Base-by-base conservation (phyloP, 768 basidiomycete species). In the Sarcomyxa edulis region DNA sequence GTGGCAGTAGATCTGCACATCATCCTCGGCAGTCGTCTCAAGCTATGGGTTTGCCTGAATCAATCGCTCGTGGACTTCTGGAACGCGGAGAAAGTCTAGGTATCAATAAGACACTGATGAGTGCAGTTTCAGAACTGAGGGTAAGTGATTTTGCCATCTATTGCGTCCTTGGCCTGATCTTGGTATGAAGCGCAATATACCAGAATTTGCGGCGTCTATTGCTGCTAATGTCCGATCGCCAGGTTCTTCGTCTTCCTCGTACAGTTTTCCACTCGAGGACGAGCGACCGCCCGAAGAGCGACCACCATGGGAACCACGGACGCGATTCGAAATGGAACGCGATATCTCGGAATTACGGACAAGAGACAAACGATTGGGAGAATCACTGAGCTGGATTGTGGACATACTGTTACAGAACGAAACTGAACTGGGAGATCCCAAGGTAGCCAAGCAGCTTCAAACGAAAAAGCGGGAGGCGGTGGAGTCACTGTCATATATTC, bases 91-190 rank as follows among this genome's bases (percentile, higher is more conserved):
- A 89, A 61, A 84, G 75, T 43, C 61, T 89, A 20, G 84, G 86
- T n/a, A 84, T 89, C 43, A 90, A 90, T 56, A 86, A 79, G 59
- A 85, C 84, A 1, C 62, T 90, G 14, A 77, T 84, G 75, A 85
- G 72, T 54, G 87, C 87, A 0, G 81, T 91, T 3, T 75, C 81
- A 5, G 88, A 88, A 57, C 60, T 85, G 27, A 79, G 75, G 60
- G 92, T 87, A 48, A 50, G 74, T 51, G 21, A 10, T 38, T 31
- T 11, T 20, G 22, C 9, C 20, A 18, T 29, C 25, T 40, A 41
- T 45, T 34, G 37, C 7, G 33, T 39, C 39, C 19, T 8, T 5
- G 25, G 7, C 21, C 19, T 35, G 21, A 47, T 18, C 37, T 45
- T 35, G 40, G 26, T 39, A 44, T 36, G 3, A 45, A 91, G 89